Evolutionary conservation across 139 green algal genomes (phyloP), one percentile per base, ranked within the genome.

Genomic region (Coelastrella sp.): DNA sequence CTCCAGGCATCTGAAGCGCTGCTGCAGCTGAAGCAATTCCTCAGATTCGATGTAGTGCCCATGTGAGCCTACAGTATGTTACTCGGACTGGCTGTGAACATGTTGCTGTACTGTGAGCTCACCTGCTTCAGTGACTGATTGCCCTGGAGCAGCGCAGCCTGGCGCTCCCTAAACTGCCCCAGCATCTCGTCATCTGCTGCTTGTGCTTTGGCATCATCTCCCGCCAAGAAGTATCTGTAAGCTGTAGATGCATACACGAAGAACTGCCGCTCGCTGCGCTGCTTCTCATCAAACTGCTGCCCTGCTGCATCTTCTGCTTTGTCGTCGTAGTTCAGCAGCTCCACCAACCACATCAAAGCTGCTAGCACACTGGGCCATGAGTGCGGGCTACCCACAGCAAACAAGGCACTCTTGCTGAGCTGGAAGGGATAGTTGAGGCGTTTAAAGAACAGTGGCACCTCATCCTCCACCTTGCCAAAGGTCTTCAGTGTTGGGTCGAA

Each of bases 361-460:
- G 97, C 97, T 54, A 99, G 94, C 78, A 98, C 92, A 8, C 91
- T 92, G 3, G 97, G 97, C 97, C 97, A 99, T 3, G 97, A 98
- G 93, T 99, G 97, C 0, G 97, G 96, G 86, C 92, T 97, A 83
- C 98, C 98, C 3, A 99, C 97, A 2, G 97, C 96, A 81, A 96
- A 98, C 77, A 99, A 92, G 20, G 96, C 96, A 61, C 88, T 96
- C 89, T 99, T 99, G 93, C 88, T 96, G 92, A 99, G 98, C 61
- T 95, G 92, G 86, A 99, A 99, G 7, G 97, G 97, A 91, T 99
- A 99, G 66, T 95, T 93, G 20, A 99, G 93, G 54, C 97, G 95
- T 94, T 99, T 99, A 94, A 98, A 99, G 58, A 99, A 92, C 23
- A 93, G 77, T 5, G 97, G 97, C 7, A 98, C 96, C 77, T 98